Percentiles rank a stretch among this genome's conserved stretches.
phyloP scores from a whole-genome alignment of 2,329 filamentous ascomycete species.

The Alternaria dauci region DNA sequence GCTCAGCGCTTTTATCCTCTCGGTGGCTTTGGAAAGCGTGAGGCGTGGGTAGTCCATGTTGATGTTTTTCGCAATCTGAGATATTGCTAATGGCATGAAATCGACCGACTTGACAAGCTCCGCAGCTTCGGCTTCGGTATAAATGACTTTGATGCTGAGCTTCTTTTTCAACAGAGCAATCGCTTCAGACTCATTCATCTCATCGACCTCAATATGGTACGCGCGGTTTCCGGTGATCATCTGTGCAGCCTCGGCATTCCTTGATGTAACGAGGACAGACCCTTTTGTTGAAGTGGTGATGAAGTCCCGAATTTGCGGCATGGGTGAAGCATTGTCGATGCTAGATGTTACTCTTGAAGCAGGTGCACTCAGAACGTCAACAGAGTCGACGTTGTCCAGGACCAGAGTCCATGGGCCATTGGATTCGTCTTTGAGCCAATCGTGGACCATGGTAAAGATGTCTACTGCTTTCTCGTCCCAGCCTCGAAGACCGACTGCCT shows the following conservation, averaged over 20 bases:
- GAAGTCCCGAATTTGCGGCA: conserved; percentile 2
- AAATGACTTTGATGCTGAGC: background rate
- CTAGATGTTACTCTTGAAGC: background rate
- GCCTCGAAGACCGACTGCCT: conserved; percentile 29
- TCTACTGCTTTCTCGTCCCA: conserved; percentile 35
- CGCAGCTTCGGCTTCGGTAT: background rate
- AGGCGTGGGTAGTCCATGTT: background rate
- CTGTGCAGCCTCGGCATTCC: conserved; percentile 24
- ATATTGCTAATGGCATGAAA: background rate
- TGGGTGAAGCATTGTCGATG: too few species aligned
- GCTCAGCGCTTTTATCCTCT: background rate
- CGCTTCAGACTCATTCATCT: conserved; percentile 27
- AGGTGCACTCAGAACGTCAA: conserved; percentile 14
- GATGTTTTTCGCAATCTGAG: background rate
- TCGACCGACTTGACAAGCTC: background rate
- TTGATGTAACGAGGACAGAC: conserved; percentile 23
- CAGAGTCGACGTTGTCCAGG: conserved; percentile 44
- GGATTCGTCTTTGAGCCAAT: conserved; percentile 32
- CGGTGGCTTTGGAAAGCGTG: background rate
- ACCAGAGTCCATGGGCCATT: conserved; percentile 44
- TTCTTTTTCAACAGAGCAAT: conserved; percentile 18
- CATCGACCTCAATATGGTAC: conserved; percentile 15
- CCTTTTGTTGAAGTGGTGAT: conserved; percentile 23
- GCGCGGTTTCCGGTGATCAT: conserved; percentile 25
- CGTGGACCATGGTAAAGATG: conserved; percentile 15